Base-by-base conservation (phyloP, 208 protist genomes). In the Wallacemonas sp. region DNA sequence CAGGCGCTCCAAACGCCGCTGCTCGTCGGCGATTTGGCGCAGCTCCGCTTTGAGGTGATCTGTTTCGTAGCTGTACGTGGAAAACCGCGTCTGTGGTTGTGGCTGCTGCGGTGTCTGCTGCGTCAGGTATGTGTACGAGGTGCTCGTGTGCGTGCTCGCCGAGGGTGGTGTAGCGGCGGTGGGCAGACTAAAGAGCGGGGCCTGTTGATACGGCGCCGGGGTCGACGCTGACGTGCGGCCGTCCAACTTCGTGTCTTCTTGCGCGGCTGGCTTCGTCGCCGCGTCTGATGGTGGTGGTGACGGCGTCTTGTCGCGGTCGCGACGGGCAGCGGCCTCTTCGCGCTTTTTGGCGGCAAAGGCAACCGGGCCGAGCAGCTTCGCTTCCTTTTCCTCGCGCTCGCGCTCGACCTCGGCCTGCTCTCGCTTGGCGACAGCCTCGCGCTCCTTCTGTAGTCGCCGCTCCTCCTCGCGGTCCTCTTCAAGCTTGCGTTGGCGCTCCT, bases 351-450 rank as follows among this genome's bases (percentile, higher is more conserved):
- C 72, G 1, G 59, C 58, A 22, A 50, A 48, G 24, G 38, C 39
- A 9, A 37, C 34, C 9, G 71, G 61, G 1, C 76, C 73, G 32
- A 60, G 62, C 73, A 79, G 77, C 67, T 78, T 78, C 54, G 66
- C 13, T 41, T 80, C 73, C 22, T 48, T 30, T 45, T 87, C 79
- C 4, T 63, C 30, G 12, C 57, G 63, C 57, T 94, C 85, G 8
- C 76, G 74, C 41, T 77, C 71, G n/a, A 90, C 59, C 50, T 90
- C 80, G 9, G 53, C 59, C 59, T 73, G 63, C 60, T 90, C 76
- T 13, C 76, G 70, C 37, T 57, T 63, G 3, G 63, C 69, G 26
- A 87, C 57, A n/a, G 63, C 45, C 57, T 80, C 76, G 3, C 79
- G 68, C 70, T 94, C 81, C 1, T 54, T 66, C 29, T 63, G 74